Conservation (phyloP, 805 yeast species). For the Hanseniaspora guilliermondii region DNA sequence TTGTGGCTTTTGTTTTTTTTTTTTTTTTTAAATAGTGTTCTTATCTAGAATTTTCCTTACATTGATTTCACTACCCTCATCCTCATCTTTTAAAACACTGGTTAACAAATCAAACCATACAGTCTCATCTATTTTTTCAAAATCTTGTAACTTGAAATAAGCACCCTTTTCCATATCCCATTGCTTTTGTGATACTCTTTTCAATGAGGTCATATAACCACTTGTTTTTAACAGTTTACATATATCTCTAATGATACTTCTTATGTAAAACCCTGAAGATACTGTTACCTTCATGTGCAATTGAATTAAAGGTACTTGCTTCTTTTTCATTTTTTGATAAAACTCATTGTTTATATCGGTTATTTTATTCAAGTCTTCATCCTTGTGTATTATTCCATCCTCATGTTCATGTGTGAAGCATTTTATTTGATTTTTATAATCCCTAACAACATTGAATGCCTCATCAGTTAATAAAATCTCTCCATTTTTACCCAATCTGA, state of each 20-base stretch:
- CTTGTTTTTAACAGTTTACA: constrained; percentile 71
- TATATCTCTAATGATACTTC: constrained; percentile 79
- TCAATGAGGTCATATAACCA: constrained; percentile 77
- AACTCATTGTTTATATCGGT: constrained; percentile 29
- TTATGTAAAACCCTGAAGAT: constrained; percentile 88
- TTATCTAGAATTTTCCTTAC: constrained; percentile 30
- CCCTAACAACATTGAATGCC: constrained; percentile 28
- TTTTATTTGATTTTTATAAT: constrained; percentile 24
- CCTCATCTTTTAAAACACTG: constrained; percentile 33
- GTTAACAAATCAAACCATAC: constrained; percentile 56
- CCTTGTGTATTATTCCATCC: constrained; percentile 15
- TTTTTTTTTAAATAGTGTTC: constrained; percentile 19
- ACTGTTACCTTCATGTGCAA: constrained; percentile 61
- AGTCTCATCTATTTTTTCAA: constrained; percentile 43
- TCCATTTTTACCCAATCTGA: constrained; percentile 23
- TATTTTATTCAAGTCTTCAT: constrained; percentile 24
- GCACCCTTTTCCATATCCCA: constrained; percentile 64
- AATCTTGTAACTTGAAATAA: constrained; percentile 56
- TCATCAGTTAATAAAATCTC: constrained; percentile 39
- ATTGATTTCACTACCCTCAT: constrained; percentile 32
- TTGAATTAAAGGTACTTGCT: constrained; percentile 46
- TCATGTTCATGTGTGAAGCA: not conserved
- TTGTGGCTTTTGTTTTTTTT: not conserved
- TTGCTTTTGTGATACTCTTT: constrained; percentile 63
- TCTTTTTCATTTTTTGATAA: constrained; percentile 7